Base-by-base conservation (phyloP, 257 asterid genomes). In the Solanum chaucha region DNA sequence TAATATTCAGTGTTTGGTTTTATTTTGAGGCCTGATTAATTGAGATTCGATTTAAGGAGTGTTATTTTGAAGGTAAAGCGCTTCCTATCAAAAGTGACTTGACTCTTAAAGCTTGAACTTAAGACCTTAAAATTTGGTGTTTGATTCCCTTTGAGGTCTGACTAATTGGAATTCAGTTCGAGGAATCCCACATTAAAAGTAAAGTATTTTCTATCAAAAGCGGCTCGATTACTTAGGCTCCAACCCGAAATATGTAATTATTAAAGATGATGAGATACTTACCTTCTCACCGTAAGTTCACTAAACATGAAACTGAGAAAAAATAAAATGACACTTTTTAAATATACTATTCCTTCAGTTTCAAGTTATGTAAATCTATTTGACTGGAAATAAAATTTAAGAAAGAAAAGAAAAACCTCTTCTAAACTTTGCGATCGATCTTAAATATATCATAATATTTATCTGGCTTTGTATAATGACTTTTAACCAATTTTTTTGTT, bases 121-220 rank as follows among this genome's bases (percentile, higher is more conserved):
- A 4, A 68, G 22, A 68, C 10, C 22, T 28, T 68, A 68, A 68
- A 3, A 68, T 68, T 28, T 3, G 1, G 10, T 68, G 5, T 68
- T 26, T 6, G 36, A 4, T 26, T 67, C 10, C 2, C 38, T 14
- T 3, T 3, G 10, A 28, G 74, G 9, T 4, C 26, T 0, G 1
- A 28, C 11, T 28, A 6, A 67, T 13, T 0, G 5, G 0, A 3
- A 67, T 28, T 67, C 10, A 1, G 2, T 28, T 1, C 4, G 5
- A 14, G 9, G 22, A 13, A 0, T 28, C 36, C 35, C 11, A 14
- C n/a, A 13, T 28, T 68, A 1, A 28, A 68, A 30, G 3, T 67
- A 67, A 1, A 67, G 5, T 0, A 3, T 13, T 67, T 67, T 28
- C 10, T 2, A 67, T 28, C 5, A 28, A 28, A 28, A 67, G 8